Conservation (phyloP, 805 yeast genomes). For the Metschnikowia sp. region DNA sequence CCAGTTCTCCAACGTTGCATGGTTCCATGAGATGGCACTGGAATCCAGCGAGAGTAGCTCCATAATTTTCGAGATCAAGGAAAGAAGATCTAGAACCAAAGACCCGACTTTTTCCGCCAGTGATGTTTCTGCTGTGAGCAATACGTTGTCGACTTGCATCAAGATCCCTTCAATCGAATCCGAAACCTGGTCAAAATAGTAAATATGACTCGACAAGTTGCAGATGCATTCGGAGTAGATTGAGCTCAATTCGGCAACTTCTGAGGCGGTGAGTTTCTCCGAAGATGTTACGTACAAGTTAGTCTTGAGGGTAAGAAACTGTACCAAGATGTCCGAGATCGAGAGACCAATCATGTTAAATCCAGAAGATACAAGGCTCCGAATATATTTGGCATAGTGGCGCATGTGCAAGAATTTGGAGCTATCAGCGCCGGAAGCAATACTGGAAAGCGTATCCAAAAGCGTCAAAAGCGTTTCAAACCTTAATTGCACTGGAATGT, state of each 20-base stretch:
- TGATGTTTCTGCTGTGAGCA: slow-evolving; percentile 13
- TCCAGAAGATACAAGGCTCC: slow-evolving; percentile 66
- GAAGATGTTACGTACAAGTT: slow-evolving; percentile 26
- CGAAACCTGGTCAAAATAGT: slow-evolving; percentile 81
- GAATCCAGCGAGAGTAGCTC: slow-evolving; percentile 28
- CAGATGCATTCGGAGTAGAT: slow-evolving; percentile 58
- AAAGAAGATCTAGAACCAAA: slow-evolving; percentile 29
- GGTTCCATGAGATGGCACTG: slow-evolving; percentile 39
- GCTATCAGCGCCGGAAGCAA: slow-evolving; percentile 17
- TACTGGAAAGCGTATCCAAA: slow-evolving; percentile 25
- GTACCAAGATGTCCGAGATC: slow-evolving; percentile 71
- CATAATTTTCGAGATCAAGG: slow-evolving; percentile 31
- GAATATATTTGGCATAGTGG: slow-evolving; percentile 43
- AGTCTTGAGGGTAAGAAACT: slow-evolving; percentile 50
- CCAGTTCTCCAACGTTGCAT: slow-evolving; percentile 44
- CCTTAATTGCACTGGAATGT: slow-evolving; percentile 78
- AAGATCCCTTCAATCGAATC: slow-evolving; percentile 76
- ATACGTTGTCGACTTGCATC: slow-evolving; percentile 36
- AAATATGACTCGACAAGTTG: slow-evolving; percentile 70
- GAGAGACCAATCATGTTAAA: slow-evolving; percentile 87
- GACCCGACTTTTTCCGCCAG: slow-evolving; percentile 13
- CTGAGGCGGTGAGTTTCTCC: slow-evolving; percentile 17
- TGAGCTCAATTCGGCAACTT: slow-evolving; percentile 31
- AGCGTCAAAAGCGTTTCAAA: slow-evolving; percentile 56
- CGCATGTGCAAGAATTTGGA: slow-evolving; percentile 25